Conservation (phyloP, 2,329 filamentous ascomycete species). For the Colletotrichum sp. region DNA sequence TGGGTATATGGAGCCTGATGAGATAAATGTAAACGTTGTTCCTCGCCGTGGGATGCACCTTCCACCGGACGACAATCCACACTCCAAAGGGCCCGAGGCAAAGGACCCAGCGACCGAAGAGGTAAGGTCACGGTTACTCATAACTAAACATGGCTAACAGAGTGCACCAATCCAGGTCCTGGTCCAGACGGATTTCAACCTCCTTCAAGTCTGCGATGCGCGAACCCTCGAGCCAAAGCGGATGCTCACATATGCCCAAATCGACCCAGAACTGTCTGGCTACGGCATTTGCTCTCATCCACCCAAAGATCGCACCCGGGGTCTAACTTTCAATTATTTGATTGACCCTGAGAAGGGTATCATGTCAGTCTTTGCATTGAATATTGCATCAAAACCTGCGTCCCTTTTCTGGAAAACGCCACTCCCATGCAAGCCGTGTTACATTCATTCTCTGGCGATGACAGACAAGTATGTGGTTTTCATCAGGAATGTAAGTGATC, state of each 20-base stretch:
- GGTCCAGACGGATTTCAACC: slow-evolving; percentile 21
- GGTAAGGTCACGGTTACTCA: background rate
- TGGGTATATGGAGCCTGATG: slow-evolving; percentile 8
- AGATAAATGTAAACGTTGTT: slow-evolving; percentile 17
- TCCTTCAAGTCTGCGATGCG: slow-evolving; percentile 20
- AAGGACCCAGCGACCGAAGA: slow-evolving; percentile 13
- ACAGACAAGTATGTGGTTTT: slow-evolving; percentile 22
- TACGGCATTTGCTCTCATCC: slow-evolving; percentile 23
- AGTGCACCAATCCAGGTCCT: background rate
- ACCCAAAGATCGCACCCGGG: slow-evolving; percentile 18
- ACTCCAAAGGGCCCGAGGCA: background rate
- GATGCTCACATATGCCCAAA: slow-evolving; percentile 22
- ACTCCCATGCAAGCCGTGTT: slow-evolving; percentile 20
- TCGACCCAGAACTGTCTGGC: slow-evolving; percentile 18
- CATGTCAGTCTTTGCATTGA: slow-evolving; percentile 18
- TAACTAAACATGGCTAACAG: background rate
- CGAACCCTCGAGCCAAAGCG: slow-evolving; percentile 20
- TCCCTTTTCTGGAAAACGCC: slow-evolving; percentile 20
- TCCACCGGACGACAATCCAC: slow-evolving; percentile 13
- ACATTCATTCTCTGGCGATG: slow-evolving; percentile 22
- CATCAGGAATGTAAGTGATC: slow-evolving; percentile 16
- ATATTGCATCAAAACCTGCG: slow-evolving; percentile 11
- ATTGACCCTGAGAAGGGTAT: slow-evolving; percentile 3
- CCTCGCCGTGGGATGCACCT: slow-evolving; percentile 20
- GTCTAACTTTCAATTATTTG: slow-evolving; percentile 22